A percentile compares a stretch with the other conserved stretches of the same genome.
phyloP scores from a whole-genome alignment of 1,284 basidiomycete genomes.

The Pulveroboletus sp. region DNA sequence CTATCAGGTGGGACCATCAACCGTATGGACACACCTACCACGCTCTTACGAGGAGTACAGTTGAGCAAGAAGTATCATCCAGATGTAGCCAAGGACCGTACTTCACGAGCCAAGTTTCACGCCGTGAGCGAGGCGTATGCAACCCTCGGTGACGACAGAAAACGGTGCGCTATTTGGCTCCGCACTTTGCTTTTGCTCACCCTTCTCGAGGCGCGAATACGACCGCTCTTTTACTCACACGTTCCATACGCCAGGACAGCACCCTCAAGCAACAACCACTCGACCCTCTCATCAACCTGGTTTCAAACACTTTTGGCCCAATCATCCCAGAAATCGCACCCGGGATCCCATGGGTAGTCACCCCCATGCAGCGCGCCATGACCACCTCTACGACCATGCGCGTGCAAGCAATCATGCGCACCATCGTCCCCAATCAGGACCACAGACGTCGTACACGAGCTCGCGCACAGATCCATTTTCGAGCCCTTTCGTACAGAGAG shows the following conservation, averaged over 20 bases:
- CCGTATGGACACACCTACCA: not conserved
- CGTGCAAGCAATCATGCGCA: constrained; percentile 4
- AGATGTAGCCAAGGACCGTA: constrained; percentile 44
- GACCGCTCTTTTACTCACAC: constrained; percentile 24
- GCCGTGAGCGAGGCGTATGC: constrained; percentile 51
- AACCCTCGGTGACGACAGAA: constrained; percentile 47
- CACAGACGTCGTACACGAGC: constrained; percentile 2
- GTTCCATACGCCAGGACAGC: constrained; percentile 15
- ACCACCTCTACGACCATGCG: constrained; percentile 13
- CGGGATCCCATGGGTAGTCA: constrained; percentile 12
- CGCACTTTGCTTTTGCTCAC: not conserved
- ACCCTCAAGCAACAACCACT: constrained; percentile 35
- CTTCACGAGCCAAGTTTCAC: constrained; percentile 46
- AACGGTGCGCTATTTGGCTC: constrained; percentile 37
- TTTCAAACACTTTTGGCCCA: constrained; percentile 31
- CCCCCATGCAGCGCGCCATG: constrained; percentile 6
- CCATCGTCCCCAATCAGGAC: constrained; percentile 3
- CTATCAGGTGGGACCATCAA: constrained; percentile 42
- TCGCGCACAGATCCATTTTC: constrained; percentile 25
- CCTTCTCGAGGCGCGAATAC: constrained; percentile 32
- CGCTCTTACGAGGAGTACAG: constrained; percentile 29
- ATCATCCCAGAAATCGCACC: constrained; percentile 26
- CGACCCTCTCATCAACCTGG: constrained; percentile 30
- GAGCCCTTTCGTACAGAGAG: constrained; percentile 31
- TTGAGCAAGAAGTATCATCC: constrained; percentile 54